Conservation (phyloP, 2,329 filamentous ascomycete species). For the Arthrobotrys conoides region DNA sequence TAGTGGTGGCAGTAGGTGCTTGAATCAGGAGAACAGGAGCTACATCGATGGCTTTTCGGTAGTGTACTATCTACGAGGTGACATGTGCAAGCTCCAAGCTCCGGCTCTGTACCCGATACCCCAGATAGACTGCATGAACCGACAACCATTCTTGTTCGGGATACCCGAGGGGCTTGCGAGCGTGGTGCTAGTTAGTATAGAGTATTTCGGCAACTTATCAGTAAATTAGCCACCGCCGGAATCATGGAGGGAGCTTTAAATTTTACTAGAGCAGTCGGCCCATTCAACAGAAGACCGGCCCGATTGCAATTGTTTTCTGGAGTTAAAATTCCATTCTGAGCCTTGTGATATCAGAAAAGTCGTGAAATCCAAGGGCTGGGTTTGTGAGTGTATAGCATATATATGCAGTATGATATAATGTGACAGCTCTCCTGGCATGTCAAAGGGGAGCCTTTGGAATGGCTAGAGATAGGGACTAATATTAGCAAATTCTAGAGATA, state of each 20-base stretch:
- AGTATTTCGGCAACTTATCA: neutral
- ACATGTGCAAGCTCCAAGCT: conserved; percentile 35
- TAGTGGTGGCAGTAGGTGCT: conserved; percentile 9
- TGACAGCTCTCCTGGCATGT: neutral
- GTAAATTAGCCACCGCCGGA: conserved; percentile 24
- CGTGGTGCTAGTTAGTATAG: neutral
- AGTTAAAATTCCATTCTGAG: neutral
- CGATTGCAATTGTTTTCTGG: too few relatives aligned
- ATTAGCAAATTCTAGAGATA: conserved; percentile 29
- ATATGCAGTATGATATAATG: conserved; percentile 10
- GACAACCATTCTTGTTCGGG: conserved; percentile 38
- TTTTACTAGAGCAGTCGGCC: neutral
- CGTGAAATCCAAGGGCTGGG: neutral
- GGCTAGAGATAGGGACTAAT: conserved; percentile 22
- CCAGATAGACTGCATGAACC: conserved; percentile 28
- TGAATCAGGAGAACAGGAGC: conserved; percentile 32
- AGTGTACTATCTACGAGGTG: conserved; percentile 29
- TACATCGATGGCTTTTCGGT: conserved; percentile 19
- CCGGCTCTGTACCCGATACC: conserved; percentile 53
- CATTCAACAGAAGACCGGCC: neutral
- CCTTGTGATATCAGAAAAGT: conserved; percentile 16
- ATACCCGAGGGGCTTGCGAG: conserved; percentile 17
- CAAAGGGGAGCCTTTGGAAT: conserved; percentile 10
- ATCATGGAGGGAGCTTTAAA: conserved; percentile 16
- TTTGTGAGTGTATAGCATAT: neutral